Evolutionary conservation across 352 stramenopile genomes (phyloP), one percentile per base, ranked within the genome.

Genomic region (Phytophthora europaea): DNA sequence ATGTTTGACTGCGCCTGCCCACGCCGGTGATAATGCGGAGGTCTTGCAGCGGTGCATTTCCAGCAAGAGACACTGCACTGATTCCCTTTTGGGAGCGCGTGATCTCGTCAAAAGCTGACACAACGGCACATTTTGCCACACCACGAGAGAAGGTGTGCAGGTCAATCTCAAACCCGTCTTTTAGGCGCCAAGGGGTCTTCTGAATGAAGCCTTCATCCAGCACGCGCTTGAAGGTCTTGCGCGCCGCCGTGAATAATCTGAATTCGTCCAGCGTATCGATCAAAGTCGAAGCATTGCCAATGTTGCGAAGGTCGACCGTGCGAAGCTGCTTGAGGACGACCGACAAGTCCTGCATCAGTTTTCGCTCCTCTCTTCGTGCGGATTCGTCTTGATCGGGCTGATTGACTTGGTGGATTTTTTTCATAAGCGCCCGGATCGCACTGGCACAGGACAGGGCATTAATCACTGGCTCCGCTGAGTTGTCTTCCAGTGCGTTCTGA

Each of bases 11-110:
- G 66, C 83, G 82, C 43, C 79, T 87, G 15, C 87, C 87, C 20
- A 92, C 73, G n/a, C 87, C 87, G 28, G 84, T 91, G 64, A 94
- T 91, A 54, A 94, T 89, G 16, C 85, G 87, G 54, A 94, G 64
- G 48, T 93, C 82, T 64, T 85, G 55, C 22, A 79, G 40, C 7
- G 71, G 65, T 28, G 65, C 65, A 9, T 73, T 73, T 12, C 61
- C 54, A 15, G 57, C 61, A 43, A 75, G 6, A 43, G 76, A 83
- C 1, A 70, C 65, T n/a, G 79, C 74, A 12, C 64, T 72, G 2
- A 72, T 54, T 16, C 84, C 75, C 31, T 76, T 65, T 31, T 84
- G 71, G 3, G 57, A 59, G 4, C 51, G 73, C 43, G 61, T 71
- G 53, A 90, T 81, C 56, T 80, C 75, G n/a, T 86, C 72, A 22